A percentile compares a stretch with the other conserved stretches of the same genome.
These are phyloP conservation scores for Nitzschia sp. DNA, from an alignment of 108 stramenopile species.

Conservation along the genomic window DNA sequence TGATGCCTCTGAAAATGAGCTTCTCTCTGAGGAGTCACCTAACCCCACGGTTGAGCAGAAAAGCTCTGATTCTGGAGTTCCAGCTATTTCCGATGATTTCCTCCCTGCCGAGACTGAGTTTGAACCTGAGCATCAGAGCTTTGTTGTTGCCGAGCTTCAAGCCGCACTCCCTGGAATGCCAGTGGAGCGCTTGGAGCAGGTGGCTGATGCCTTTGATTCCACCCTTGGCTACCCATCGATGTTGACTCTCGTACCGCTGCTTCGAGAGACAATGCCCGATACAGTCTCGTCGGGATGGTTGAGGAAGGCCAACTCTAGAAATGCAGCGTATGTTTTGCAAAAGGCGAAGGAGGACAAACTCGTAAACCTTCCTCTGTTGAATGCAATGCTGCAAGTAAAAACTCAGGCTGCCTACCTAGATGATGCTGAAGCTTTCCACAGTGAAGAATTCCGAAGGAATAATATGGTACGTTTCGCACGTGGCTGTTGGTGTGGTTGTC, in stretches of 20 bases:
- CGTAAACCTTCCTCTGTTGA: slow-evolving; percentile 66
- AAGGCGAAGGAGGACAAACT: slow-evolving; percentile 66
- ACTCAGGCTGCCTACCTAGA: slow-evolving; percentile 59
- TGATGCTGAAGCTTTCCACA: slow-evolving; percentile 60
- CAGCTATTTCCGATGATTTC: too few species aligned
- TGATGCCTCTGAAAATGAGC: not conserved
- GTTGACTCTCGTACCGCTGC: slow-evolving; percentile 57
- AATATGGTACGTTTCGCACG: slow-evolving; percentile 44
- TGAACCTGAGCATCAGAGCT: too few species aligned
- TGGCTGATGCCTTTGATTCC: slow-evolving; percentile 57
- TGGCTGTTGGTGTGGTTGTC: not conserved
- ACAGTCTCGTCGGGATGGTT: slow-evolving; percentile 55
- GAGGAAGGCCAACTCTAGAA: slow-evolving; percentile 50
- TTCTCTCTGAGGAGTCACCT: not conserved
- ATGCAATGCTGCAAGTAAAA: slow-evolving; percentile 69
- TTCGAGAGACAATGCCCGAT: slow-evolving; percentile 84
- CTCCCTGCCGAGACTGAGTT: too few species aligned
- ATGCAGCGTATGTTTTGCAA: slow-evolving; percentile 57
- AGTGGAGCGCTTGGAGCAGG: slow-evolving; percentile 49
- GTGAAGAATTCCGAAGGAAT: slow-evolving; percentile 51
- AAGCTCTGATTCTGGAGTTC: too few species aligned
- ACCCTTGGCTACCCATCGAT: slow-evolving; percentile 71
- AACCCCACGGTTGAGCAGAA: not conserved
- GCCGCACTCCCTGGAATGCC: slow-evolving; percentile 67
- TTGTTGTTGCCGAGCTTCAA: slow-evolving; percentile 39